Conservation (phyloP, 805 yeast genomes). For the Lipomyces sp. region DNA sequence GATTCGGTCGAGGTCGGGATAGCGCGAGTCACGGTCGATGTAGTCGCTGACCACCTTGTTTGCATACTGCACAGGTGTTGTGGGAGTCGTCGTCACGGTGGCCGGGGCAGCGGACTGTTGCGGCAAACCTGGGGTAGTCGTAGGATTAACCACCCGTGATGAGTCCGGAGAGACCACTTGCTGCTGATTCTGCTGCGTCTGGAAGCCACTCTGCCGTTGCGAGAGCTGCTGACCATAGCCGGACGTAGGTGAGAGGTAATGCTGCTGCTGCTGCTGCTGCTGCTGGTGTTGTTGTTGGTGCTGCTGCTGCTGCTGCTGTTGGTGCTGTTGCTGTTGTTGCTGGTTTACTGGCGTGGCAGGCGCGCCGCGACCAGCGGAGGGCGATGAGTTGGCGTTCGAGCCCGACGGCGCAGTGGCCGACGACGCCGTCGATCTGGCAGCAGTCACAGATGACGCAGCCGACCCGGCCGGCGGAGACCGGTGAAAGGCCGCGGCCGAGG, state of each 20-base stretch:
- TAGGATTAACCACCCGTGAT: not conserved
- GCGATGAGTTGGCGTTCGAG: too few relatives aligned
- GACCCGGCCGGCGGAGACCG: too few relatives aligned
- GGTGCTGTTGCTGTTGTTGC: constrained; percentile 18
- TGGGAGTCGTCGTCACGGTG: not conserved
- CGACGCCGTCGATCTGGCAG: too few relatives aligned
- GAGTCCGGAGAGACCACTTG: too few relatives aligned
- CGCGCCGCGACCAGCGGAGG: too few relatives aligned
- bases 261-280: constrained; percentile 3
- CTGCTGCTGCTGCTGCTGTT: not conserved
- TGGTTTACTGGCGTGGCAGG: not conserved
- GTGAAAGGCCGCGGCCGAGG: too few relatives aligned
- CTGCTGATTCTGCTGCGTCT: too few relatives aligned
- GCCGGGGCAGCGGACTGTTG: not conserved
- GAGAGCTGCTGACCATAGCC: not conserved
- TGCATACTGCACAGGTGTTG: constrained; percentile 19
- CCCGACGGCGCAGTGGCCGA: too few relatives aligned
- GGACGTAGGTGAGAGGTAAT: not conserved
- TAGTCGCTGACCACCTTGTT: constrained; percentile 31
- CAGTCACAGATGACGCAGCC: too few relatives aligned
- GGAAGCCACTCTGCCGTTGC: too few relatives aligned
- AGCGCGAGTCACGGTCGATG: constrained; percentile 34
- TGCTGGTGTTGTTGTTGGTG: not conserved
- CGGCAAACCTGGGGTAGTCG: not conserved
- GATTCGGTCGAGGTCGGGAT: constrained; percentile 39